These are phyloP conservation scores for Jasminum sambac DNA, from an alignment of 257 asterid species.

Conservation along the genomic window DNA sequence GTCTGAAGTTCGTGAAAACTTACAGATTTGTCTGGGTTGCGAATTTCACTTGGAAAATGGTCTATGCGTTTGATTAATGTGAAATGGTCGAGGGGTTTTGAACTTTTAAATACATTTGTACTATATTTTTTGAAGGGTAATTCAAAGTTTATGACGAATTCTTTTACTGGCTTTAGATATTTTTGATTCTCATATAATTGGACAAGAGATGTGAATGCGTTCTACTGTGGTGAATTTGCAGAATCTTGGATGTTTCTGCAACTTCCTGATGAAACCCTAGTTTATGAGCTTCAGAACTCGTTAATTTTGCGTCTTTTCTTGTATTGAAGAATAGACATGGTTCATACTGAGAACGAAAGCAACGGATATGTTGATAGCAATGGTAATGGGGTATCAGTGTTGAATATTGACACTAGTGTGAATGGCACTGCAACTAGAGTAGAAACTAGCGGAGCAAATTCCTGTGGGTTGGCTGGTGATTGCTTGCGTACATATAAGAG, in stretches of 20 bases:
- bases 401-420: slow-evolving; percentile 30
- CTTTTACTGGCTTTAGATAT: slow-evolving; percentile 2
- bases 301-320: slow-evolving; percentile 18
- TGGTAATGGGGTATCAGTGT: slow-evolving; percentile 20
- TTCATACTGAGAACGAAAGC: slow-evolving; percentile 35
- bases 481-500: slow-evolving; percentile 68
- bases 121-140: neutral
- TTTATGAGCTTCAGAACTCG: slow-evolving; percentile 26
- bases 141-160: neutral
- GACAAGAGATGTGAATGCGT: slow-evolving; percentile 2
- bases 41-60: neutral
- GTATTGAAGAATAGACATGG: slow-evolving; percentile 43
- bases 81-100: neutral
- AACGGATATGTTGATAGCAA: slow-evolving; percentile 33
- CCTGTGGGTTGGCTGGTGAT: slow-evolving; percentile 32
- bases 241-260: slow-evolving; percentile 25
- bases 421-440: slow-evolving; percentile 35
- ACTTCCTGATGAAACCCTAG: slow-evolving; percentile 17
- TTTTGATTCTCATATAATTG: slow-evolving; percentile 3
- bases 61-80: neutral
- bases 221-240: slow-evolving; percentile 28
- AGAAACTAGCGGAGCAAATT: slow-evolving; percentile 32
- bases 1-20: neutral
- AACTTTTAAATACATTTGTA: neutral
- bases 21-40: neutral